Evolutionary conservation across 179 eudicot genomes (phyloP), one percentile per base, ranked within the genome.

Genomic region (Silene vulgaris): DNA sequence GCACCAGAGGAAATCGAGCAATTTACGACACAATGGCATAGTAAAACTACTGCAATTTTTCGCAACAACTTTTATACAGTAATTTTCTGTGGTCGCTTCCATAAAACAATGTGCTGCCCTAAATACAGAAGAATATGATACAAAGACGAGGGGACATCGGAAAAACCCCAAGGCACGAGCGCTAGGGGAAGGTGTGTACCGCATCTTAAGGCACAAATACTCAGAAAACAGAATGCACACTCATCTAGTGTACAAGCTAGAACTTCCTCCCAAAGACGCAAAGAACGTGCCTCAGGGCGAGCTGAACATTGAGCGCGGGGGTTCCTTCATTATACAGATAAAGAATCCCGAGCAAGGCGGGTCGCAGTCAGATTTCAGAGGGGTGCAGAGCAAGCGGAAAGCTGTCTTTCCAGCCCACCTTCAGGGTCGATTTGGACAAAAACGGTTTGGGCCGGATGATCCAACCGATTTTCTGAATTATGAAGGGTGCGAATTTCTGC

Each of bases 401-500:
- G 96, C 97, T 0, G 75, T 76, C 3, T 92, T 87, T n/a, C 96
- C 97, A 4, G 88, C 94, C 1, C 89, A 84, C 66, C 70, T 90
- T 52, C 92, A 88, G 75, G 96, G 87, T 3, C 79, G 43, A 11
- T 78, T 87, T 35, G 96, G 96, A 21, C 76, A 76, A 20, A 69
- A 57, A 40, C 74, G 84, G 1, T 92, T n/a, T 60, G 45, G 45
- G 11, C 45, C 45, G 45, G 45, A 40, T 40, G 45, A 40, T 40
- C 45, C 45, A 52, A 87, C 92, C 0, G 96, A 90, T 67, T 88
- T 90, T 59, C 79, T 92, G 11, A 90, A 89, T 84, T 90, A 89
- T 52, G 94, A 90, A 75, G 97, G 97, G 19, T 90, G 97, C n/a
- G 91, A 90, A 75, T 82, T 92, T 40, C 71, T 90, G 76, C 76